Base-by-base conservation (phyloP, 106 monocot species). In the Phalaenopsis equestris region DNA sequence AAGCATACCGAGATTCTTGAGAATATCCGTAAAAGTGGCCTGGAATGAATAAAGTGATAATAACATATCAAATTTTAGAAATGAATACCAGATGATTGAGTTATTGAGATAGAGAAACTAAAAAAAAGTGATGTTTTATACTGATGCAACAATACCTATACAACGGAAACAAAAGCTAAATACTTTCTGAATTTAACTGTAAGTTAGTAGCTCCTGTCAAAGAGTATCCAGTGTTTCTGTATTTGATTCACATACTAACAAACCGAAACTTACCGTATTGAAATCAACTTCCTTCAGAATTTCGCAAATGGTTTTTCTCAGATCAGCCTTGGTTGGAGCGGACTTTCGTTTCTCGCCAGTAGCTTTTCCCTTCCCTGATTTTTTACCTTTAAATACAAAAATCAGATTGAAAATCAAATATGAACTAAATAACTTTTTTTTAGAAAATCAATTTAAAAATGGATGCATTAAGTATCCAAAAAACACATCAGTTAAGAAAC, bases 241-340 rank as follows among this genome's bases (percentile, higher is more conserved):
- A 52, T 52, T 52, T 52, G 12, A 52, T 52, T 12, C 12, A 12
- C 52, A 10, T 52, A 52, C 12, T 18, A 74, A 74, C 43, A 17
- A 74, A 19, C 39, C 14, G 18, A 74, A 1, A 74, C 42, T 45
- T 74, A 74, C 94, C 84, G 91, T 92, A 85, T 90, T 95, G 80
- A 96, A 96, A 77, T 96, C 96, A 78, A 93, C 96, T 78, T 89
- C 87, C 76, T 90, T 93, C 24, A 96, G 85, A 78, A 96, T 90
- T 68, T 90, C 93, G 83, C 83, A 91, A 55, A 96, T 96, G 38
- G 80, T 86, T 43, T 86, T 85, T 84, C 86, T 89, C 79, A 96
- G 75, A 73, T 93, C 90, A 47, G 88, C 82, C 78, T 91, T 85
- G 73, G 75, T 91, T 74, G 96, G 95, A 55, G 84, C 78, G 24